Conservation (phyloP, 305 asterid species). For the Fraxinus greggii region DNA sequence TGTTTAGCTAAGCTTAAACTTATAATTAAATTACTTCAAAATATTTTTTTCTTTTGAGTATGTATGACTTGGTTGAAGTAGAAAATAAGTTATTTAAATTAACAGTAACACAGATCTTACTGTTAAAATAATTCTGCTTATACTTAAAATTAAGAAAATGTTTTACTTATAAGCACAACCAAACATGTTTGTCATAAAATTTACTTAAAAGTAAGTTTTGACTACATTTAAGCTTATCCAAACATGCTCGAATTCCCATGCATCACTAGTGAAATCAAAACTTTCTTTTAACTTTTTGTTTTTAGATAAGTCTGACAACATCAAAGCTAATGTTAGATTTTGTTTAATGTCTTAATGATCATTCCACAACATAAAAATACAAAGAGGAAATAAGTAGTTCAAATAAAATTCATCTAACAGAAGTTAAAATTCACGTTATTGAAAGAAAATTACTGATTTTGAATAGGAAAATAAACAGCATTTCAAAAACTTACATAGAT, state of each 20-base stretch:
- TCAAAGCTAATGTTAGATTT: background rate
- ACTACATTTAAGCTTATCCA: background rate
- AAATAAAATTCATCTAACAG: background rate
- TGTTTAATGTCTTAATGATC: background rate
- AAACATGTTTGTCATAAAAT: background rate
- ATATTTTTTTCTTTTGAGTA: background rate
- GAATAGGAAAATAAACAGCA: slow-evolving; percentile 2
- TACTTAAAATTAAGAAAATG: background rate
- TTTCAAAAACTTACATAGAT: slow-evolving; percentile 65
- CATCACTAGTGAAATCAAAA: background rate
- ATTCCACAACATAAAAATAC: background rate
- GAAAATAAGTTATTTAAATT: background rate
- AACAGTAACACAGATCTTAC: background rate
- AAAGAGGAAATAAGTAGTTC: background rate
- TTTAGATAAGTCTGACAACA: background rate
- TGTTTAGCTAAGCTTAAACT: background rate
- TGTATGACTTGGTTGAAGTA: background rate
- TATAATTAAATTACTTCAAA: background rate
- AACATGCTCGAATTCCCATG: background rate
- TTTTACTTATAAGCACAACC: background rate
- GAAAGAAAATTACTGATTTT: background rate
- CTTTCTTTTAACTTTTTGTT: background rate
- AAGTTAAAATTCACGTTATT: background rate
- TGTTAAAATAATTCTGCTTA: background rate
- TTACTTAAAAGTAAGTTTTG: background rate